These are phyloP conservation scores for Xerocomellus dryophilus DNA, from an alignment of 768 basidiomycete genomes.

Conservation along the genomic window DNA sequence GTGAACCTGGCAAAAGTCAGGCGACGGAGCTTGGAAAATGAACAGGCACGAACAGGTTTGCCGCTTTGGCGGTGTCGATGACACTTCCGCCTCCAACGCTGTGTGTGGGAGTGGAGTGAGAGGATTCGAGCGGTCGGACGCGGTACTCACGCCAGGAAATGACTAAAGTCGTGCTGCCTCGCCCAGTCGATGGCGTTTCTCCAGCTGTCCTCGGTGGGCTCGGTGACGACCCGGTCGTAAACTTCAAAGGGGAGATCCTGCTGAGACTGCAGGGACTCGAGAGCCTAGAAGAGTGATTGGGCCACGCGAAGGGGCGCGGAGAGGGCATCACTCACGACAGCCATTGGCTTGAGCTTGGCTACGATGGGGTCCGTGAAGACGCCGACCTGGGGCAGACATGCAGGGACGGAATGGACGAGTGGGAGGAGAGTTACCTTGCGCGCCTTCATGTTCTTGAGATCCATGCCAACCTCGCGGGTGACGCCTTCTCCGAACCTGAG, in stretches of 20 bases:
- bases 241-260: constrained; percentile 75
- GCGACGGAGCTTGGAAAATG: not conserved
- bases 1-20: constrained; percentile 55
- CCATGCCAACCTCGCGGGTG: constrained; percentile 88
- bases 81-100: constrained; percentile 90
- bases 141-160: constrained; percentile 77
- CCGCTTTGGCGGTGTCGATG: constrained; percentile 94
- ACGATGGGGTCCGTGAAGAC: constrained; percentile 92
- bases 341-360: constrained; percentile 77
- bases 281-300: constrained; percentile 44
- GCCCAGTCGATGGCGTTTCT: constrained; percentile 86
- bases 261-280: constrained; percentile 78
- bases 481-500: constrained; percentile 89
- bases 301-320: not conserved
- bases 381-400: constrained; percentile 59
- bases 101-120: constrained; percentile 24
- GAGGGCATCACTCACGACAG: constrained; percentile 52
- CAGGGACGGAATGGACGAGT: not conserved
- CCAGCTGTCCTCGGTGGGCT: constrained; percentile 92
- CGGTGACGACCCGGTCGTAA: constrained; percentile 77
- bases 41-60: constrained; percentile 67
- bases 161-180: constrained; percentile 82
- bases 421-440: constrained; percentile 55
- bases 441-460: constrained; percentile 90
- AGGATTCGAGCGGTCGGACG: not conserved